Evolutionary conservation across 176 grass and related monocot genomes (phyloP).

Genomic region (Pontederia paniculata): DNA sequence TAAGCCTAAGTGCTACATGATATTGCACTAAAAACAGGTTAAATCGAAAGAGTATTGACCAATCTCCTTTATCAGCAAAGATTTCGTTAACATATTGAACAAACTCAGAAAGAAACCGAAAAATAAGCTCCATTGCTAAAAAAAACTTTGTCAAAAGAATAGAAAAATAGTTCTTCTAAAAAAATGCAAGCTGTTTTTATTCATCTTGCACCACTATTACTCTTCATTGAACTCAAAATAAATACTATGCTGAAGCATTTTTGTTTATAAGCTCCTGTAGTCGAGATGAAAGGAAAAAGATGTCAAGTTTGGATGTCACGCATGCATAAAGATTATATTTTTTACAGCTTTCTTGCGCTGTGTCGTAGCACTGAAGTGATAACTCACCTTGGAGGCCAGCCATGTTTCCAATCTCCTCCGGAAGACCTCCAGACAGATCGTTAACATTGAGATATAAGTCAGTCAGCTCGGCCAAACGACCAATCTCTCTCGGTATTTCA

Average conservation of each 20-base stretch:
- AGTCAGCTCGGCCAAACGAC: conserved; percentile 21
- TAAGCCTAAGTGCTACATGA: too few relatives aligned
- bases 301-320: neutral
- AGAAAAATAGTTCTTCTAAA: conserved; percentile 4
- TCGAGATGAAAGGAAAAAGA: conserved; percentile 1
- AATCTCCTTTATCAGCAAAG: too few relatives aligned
- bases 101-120: too few relatives aligned
- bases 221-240: too few relatives aligned
- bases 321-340: neutral
- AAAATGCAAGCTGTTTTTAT: neutral
- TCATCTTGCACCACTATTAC: neutral
- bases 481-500: conserved; percentile 45
- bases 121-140: too few relatives aligned
- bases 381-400: conserved; percentile 51
- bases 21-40: neutral
- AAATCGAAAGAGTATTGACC: too few relatives aligned
- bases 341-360: neutral
- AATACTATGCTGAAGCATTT: too few relatives aligned
- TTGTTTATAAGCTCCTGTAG: neutral
- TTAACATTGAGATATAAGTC: conserved; percentile 77
- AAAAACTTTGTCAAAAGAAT: neutral
- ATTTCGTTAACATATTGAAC: too few relatives aligned
- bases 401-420: conserved; percentile 42
- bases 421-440: conserved; percentile 41
- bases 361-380: neutral